Evolutionary conservation across 2,329 filamentous ascomycete species (phyloP).

Genomic region (Fusarium multiceps): DNA sequence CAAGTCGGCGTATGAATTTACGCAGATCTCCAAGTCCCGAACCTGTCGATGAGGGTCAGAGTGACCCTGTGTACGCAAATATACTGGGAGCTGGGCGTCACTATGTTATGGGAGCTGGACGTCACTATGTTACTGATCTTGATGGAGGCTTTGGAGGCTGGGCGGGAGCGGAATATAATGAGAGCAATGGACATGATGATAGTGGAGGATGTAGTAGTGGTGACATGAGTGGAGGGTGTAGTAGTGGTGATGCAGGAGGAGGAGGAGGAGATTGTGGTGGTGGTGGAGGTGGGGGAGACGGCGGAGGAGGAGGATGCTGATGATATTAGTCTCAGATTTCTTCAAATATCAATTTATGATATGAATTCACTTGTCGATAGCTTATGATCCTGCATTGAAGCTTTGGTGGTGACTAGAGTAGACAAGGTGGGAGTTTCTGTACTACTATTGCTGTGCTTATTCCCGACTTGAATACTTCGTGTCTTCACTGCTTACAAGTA

Average conservation of each 20-base stretch:
- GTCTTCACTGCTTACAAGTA: background rate
- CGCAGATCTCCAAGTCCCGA: background rate
- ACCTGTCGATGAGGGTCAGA: background rate
- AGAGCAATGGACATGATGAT: background rate
- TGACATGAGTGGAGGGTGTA: conserved; percentile 3
- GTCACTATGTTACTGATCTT: background rate
- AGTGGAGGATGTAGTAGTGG: background rate
- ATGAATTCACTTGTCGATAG: background rate
- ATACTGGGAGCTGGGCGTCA: background rate
- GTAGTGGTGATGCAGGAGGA: background rate
- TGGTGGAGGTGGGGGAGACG: background rate
- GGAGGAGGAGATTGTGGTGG: background rate
- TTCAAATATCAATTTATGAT: background rate
- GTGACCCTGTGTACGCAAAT: background rate
- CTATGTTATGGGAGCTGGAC: background rate
- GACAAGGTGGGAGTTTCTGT: background rate
- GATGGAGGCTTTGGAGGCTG: conserved; percentile 11
- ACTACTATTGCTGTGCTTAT: background rate
- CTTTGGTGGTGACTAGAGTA: background rate
- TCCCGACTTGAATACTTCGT: background rate
- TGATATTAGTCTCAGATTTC: background rate
- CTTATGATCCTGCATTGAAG: background rate
- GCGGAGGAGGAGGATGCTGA: background rate
- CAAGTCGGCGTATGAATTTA: background rate
- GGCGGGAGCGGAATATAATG: conserved; percentile 5